Percentiles rank a stretch among this genome's conserved stretches.
Evolutionary conservation across 2,329 filamentous ascomycete genomes (phyloP).

Genomic region (Penicillium concentricum): DNA sequence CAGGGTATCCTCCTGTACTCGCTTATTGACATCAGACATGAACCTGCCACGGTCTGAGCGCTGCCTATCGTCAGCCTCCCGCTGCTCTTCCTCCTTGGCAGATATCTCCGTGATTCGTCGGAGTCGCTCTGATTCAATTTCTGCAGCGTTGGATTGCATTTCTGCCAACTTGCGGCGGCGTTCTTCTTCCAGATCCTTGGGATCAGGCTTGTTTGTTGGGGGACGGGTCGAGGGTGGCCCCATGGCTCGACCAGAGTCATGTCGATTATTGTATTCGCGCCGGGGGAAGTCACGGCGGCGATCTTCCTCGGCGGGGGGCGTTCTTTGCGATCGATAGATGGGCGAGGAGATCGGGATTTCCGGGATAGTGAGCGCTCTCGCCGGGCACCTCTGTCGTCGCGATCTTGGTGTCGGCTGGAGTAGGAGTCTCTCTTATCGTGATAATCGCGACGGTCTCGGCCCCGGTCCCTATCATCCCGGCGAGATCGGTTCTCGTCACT

Average conservation of each 20-base stretch:
- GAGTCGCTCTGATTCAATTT: conserved; percentile 69
- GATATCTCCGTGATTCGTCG: conserved; percentile 66
- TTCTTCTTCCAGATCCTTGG: conserved; percentile 32
- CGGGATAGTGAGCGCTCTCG: conserved; percentile 24
- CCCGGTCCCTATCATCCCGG: conserved; percentile 15
- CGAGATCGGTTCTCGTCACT: conserved; percentile 12
- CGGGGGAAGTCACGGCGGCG: conserved; percentile 20
- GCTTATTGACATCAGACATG: conserved; percentile 34
- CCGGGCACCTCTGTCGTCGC: conserved; percentile 23
- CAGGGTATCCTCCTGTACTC: conserved; percentile 35
- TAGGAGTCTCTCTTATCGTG: conserved; percentile 23
- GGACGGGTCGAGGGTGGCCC: conserved; percentile 11
- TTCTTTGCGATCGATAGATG: conserved; percentile 13
- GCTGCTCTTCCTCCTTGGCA: conserved; percentile 62
- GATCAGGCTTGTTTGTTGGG: conserved; percentile 17
- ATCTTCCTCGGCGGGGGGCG: conserved; percentile 10
- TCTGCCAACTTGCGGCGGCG: conserved; percentile 59
- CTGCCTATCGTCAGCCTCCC: conserved; percentile 62
- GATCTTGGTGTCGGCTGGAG: conserved; percentile 21
- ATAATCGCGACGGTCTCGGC: conserved; percentile 14
- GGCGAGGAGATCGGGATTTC: conserved; percentile 25
- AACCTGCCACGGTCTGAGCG: conserved; percentile 38
- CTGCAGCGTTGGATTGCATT: conserved; percentile 69
- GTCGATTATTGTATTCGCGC: conserved; percentile 24
- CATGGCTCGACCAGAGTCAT: conserved; percentile 17